Evolutionary conservation across 1,284 basidiomycete genomes (phyloP), one percentile per base, ranked within the genome.

Genomic region (Ustilago esculenta): DNA sequence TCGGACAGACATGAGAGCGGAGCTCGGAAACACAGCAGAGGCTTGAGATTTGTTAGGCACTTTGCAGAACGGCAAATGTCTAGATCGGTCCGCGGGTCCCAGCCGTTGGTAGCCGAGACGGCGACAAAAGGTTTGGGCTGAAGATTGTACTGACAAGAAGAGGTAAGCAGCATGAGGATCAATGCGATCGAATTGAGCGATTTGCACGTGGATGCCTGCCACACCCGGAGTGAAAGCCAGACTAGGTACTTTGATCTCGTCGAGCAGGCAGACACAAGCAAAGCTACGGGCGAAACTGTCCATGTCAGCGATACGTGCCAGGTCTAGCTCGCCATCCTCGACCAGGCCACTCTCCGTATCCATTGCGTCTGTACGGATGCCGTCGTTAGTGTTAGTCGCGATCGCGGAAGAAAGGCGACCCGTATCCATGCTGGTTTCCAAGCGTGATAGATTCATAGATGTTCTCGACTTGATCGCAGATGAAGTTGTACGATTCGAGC

Each of bases 211-310:
- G 14, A 70, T 25, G 3, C 15, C 24, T 10, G 34, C 25, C 23
- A 41, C 15, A 20, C 45, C 37, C 5, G 20, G 12, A 6, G 27
- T 4, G 4, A 32, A 21, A 21, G 17, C 18, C 0, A 52, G 15
- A 9, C 21, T 34, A 8, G 56, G 32, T 24, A 69, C 41, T 21
- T 53, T 40, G 50, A 77, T 70, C 48, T 76, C 66, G 15, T 76
- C 76, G 14, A 76, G 48, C 11, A 77, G 69, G 21, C 69, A 64
- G 4, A 63, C 64, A 27, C 55, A 59, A 2, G 73, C 76, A 36
- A 72, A 73, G 37, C 69, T 70, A 23, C 70, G 71, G 2, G 71
- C 73, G 30, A 78, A 73, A 32, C 53, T 51, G 29, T 65, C 68
- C 37, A 75, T 54, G 39, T 64, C 71, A 11, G 70, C 63, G 14